Base-by-base conservation (phyloP, 2,329 filamentous ascomycete species). In the Ophiostoma australiae region DNA sequence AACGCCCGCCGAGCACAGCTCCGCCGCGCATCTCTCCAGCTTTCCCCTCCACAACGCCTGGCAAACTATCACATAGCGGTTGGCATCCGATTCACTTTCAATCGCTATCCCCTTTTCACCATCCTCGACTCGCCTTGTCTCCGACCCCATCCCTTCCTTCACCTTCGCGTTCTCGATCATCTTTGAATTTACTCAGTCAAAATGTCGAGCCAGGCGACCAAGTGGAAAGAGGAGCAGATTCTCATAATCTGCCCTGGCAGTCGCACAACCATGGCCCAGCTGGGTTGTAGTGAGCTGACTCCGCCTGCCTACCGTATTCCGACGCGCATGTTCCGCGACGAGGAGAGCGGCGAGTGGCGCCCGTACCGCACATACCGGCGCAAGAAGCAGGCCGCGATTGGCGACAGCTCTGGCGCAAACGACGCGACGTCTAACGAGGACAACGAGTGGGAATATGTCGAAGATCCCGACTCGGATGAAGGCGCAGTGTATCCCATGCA, bases 261-360 rank as follows among this genome's bases (percentile, higher is more conserved):
- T 79, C 90, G 91, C 81, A 94, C 90, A 74, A 97, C 93, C 72
- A 88, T 97, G 82, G 94, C 93, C 75, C 93, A 97, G 85, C 87
- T 97, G 58, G 94, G 94, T 69, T 90, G 95, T 76, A 90, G 89
- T 76, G 94, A 97, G 83, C 90, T 98, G 80, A 97, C 94, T 48
- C 94, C 93, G 63, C 93, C 95, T n/a, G 86, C 89, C 73, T 87
- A 92, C 79, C 91, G 93, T 75, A 87, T 98, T 75, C 89, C 91
- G 41, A 97, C 94, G 80, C 91, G 95, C 82, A 97, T 99, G 93
- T 99, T 98, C 70, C 88, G 89, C 75, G 93, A 96, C 77, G 85
- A 87, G 70, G 91, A 92, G 72, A 89, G 91, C 78, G 93, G 88
- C 78, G 91, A 94, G 41, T 89, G 85, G 82, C 80, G 84, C 77